Base-by-base conservation (phyloP, 208 protist species). In the Porcisia hertigi region DNA sequence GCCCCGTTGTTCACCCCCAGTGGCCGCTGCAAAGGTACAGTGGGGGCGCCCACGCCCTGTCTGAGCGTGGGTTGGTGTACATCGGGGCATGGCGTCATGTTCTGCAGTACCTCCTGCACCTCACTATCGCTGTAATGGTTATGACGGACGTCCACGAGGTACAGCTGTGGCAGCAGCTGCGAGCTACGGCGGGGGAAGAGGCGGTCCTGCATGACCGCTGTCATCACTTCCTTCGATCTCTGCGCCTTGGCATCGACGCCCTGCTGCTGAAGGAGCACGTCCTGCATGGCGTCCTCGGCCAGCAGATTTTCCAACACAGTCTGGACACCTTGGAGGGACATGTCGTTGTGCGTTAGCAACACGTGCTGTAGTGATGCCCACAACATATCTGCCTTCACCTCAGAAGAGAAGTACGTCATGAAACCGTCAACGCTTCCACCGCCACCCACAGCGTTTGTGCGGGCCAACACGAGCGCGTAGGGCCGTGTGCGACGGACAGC, bases 361-460 rank as follows among this genome's bases (percentile, higher is more conserved):
- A 91, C 62, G 67, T 86, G 72, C 67, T 82, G 77, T 59, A 91
- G 80, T 0, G 87, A 88, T 12, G 58, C 77, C 71, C 84, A 86
- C 72, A 91, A 71, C 58, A 70, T 77, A 62, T 82, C 76, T 41
- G 75, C 77, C 65, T 71, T 71, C 20, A 77, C 75, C 36, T 74
- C 73, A 8, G 80, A 75, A 3, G 73, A 74, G 55, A 79, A 78
- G 63, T 65, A 71, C n/a, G 64, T 69, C 54, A 75, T 49, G 57
- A 80, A 80, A 11, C 49, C 43, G 18, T 66, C 63, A 30, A 43
- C 67, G 2, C 47, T 30, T 23, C 39, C 18, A 20, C 53, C 8
- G 59, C 67, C 58, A 23, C 54, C 67, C 52, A 18, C 76, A 59
- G 52, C 60, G 4, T 30, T 25, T 1, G 69, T 41, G 41, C 76